Base-by-base conservation (phyloP, 1,284 basidiomycete species). In the Coniferiporia sulphurascens region DNA sequence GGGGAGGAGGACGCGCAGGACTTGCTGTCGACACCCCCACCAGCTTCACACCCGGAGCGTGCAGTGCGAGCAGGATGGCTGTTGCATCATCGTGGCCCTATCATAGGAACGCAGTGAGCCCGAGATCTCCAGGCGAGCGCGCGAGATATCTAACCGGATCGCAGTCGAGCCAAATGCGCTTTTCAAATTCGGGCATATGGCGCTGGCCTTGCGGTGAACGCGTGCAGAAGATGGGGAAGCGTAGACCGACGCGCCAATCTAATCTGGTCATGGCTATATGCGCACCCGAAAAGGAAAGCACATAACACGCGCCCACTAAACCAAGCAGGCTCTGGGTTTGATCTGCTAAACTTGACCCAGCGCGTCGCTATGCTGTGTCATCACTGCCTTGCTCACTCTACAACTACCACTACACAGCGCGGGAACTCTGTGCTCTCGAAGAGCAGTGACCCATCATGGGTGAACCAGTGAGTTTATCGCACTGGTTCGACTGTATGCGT, bases 21-120 rank as follows among this genome's bases (percentile, higher is more conserved):
- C 75, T 65, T 70, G 90, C 91, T 21, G 89, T 90, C 0, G 90
- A 93, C n/a, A 94, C 74, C 0, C 91, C 91, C 3, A 92, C 71
- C 13, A 93, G 79, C 36, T 79, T 71, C 56, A 93, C 78, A 59
- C 84, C 78, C 0, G 79, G 75, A 12, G 78, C 76, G 65, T 91
- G 82, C 2, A 87, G 68, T 0, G 89, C 89, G 15, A 93, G 74
- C 67, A 93, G 72, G 58, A 94, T 85, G 1, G 90, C 90, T 4
- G 84, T 85, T 4, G 88, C 91, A 74, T 93, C 91, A 66, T 93
- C 91, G 66, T 94, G 91, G 12, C 91, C 91, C 89, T 91, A 62
- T 49, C 8, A n/a, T 34, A 12, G 35, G 43, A 35, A n/a, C n/a
- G n/a, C n/a, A n/a, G n/a, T 36, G 15, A 32, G 41, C 51, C 15